Evolutionary conservation across 257 asterid genomes (phyloP), one percentile per base, ranked within the genome.

Genomic region (Przewalskia tangutica): DNA sequence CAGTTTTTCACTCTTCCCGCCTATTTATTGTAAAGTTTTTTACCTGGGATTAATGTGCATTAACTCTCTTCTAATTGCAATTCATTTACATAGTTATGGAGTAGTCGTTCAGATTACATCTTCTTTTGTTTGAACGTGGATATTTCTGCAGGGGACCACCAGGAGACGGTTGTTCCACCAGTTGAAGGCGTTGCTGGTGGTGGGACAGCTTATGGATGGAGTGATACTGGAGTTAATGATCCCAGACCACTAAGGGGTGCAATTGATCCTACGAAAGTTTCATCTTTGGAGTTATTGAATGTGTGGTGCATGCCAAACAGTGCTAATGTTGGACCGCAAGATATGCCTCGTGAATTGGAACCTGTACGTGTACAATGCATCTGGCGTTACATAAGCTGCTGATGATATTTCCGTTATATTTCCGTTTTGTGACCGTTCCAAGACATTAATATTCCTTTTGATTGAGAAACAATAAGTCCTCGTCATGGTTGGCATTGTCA

Each of bases 181-280:
- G 92, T 96, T 80, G 98, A 96, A 90, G 99, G 99, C 60, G 95
- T 96, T 83, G 94, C 98, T 23, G 98, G 98, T 66, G 99, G 99
- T 75, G 99, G 98, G 82, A 96, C 98, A 3, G 93, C 98, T 27
- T 96, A 96, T 73, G 99, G 99, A 60, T 94, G 99, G 97, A 78
- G 91, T 85, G 97, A 96, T 67, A 87, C 81, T 81, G 91, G 91
- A 32, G 81, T 86, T 12, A 87, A 77, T 40, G 93, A 91, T 86
- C 89, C 95, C 12, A 87, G 81, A 75, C 81, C 89, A 84, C 82
- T 91, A 38, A 86, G 88, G 88, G 97, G 92, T 56, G 68, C 86
- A 17, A 91, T 96, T 85, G 99, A 96, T 89, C 99, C 99, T 70
- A 80, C 80, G 44, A 92, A 90, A 86, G 89, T 94, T 82, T 92